Evolutionary conservation across 2,329 filamentous ascomycete genomes (phyloP).

Genomic region (Ambrosiella xylebori): DNA sequence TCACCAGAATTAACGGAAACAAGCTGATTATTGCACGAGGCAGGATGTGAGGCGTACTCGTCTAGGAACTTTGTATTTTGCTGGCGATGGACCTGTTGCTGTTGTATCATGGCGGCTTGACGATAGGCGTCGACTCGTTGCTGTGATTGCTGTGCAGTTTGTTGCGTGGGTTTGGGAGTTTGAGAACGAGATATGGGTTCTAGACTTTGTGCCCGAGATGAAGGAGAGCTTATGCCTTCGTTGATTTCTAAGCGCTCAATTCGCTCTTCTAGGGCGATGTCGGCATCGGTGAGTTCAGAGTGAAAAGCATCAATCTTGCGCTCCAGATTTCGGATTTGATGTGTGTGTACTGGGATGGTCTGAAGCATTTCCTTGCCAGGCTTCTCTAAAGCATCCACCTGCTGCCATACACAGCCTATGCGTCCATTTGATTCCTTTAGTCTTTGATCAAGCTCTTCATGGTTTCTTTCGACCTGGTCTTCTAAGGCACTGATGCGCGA

Average conservation of each 20-base stretch:
- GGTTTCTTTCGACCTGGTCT: slow-evolving; percentile 35
- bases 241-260: slow-evolving; percentile 29
- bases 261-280: slow-evolving; percentile 36
- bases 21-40: neutral
- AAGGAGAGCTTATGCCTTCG: slow-evolving; percentile 3
- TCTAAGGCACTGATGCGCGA: slow-evolving; percentile 33
- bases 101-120: slow-evolving; percentile 1
- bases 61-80: slow-evolving; percentile 1
- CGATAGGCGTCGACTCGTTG: neutral
- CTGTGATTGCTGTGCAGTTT: neutral
- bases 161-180: neutral
- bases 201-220: neutral
- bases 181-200: neutral
- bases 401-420: slow-evolving; percentile 35
- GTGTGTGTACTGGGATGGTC: slow-evolving; percentile 5
- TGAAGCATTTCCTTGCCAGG: slow-evolving; percentile 13
- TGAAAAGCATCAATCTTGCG: slow-evolving; percentile 19
- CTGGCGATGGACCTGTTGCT: slow-evolving; percentile 7
- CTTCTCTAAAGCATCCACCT: slow-evolving; percentile 29
- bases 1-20: neutral
- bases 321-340: slow-evolving; percentile 8
- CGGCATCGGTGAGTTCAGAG: slow-evolving; percentile 30
- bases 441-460: slow-evolving; percentile 33
- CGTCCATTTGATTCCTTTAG: slow-evolving; percentile 38
- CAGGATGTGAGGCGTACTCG: neutral